Conservation (phyloP, 805 yeast genomes). For the Teunomyces stri region DNA sequence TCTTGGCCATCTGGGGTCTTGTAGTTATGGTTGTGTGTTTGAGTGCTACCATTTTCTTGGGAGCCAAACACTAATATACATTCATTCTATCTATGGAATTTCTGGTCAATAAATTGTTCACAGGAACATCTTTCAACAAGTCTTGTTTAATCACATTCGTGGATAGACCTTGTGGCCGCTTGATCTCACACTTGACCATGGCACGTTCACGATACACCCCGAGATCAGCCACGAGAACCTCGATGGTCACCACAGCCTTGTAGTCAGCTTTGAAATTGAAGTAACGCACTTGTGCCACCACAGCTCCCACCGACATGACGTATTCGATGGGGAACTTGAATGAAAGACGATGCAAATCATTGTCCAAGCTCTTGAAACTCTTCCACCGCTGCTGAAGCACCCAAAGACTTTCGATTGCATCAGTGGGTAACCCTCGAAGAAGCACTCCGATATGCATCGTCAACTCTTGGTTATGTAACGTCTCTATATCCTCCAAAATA, state of each 20-base stretch:
- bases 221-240: constrained; percentile 1
- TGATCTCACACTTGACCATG: not conserved
- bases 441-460: not conserved
- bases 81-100: constrained; percentile 1
- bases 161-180: not conserved
- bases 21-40: constrained; percentile 54
- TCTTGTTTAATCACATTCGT: constrained; percentile 2
- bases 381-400: not conserved
- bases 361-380: constrained; percentile 20
- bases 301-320: constrained; percentile 2
- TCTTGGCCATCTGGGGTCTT: constrained; percentile 52
- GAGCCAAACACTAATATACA: constrained; percentile 30
- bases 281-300: constrained; percentile 15
- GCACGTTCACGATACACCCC: not conserved
- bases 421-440: not conserved
- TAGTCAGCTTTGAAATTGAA: constrained; percentile 13
- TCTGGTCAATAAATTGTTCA: not conserved
- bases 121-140: constrained; percentile 1
- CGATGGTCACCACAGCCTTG: constrained; percentile 10
- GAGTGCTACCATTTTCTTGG: constrained; percentile 47
- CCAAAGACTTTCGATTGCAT: not conserved
- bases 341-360: constrained; percentile 28
- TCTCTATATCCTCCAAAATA: not conserved
- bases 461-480: not conserved
- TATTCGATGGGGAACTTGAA: constrained; percentile 26